Conservation (phyloP, 345 rosid species). For the Gossypium herbaceum region DNA sequence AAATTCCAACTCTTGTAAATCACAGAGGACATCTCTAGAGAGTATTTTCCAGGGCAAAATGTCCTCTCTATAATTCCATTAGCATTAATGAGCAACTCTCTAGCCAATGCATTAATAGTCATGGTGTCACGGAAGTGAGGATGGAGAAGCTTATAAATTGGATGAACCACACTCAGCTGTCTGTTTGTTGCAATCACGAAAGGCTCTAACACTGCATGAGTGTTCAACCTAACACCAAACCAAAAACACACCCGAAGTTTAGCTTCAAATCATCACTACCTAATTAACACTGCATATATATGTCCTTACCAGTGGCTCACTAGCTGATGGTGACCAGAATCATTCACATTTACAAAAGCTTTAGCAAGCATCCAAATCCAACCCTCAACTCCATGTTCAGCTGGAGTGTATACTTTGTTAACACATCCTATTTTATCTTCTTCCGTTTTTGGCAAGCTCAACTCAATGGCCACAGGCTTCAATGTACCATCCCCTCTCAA, state of each 20-base stretch:
- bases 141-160: slow-evolving; percentile 62
- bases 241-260: neutral
- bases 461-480: slow-evolving; percentile 73
- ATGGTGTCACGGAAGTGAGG: slow-evolving; percentile 85
- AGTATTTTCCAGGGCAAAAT: slow-evolving; percentile 50
- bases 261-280: neutral
- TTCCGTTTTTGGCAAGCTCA: slow-evolving; percentile 76
- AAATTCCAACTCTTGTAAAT: slow-evolving; percentile 59
- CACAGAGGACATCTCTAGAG: slow-evolving; percentile 63
- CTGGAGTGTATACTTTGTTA: slow-evolving; percentile 68
- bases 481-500: slow-evolving; percentile 61
- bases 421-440: slow-evolving; percentile 53
- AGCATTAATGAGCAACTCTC: slow-evolving; percentile 54
- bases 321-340: slow-evolving; percentile 84
- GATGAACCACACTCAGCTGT: slow-evolving; percentile 76
- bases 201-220: slow-evolving; percentile 86
- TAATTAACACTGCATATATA: no score
- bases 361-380: slow-evolving; percentile 83
- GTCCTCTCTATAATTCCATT: slow-evolving; percentile 61
- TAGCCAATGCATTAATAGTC: slow-evolving; percentile 67
- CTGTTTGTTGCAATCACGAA: slow-evolving; percentile 72
- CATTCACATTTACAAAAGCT: slow-evolving; percentile 74
- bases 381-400: slow-evolving; percentile 49
- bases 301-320: slow-evolving; percentile 70
- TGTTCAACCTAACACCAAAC: slow-evolving; percentile 53